phyloP scores from a whole-genome alignment of 768 basidiomycete genomes.

The Amanita muscaria region DNA sequence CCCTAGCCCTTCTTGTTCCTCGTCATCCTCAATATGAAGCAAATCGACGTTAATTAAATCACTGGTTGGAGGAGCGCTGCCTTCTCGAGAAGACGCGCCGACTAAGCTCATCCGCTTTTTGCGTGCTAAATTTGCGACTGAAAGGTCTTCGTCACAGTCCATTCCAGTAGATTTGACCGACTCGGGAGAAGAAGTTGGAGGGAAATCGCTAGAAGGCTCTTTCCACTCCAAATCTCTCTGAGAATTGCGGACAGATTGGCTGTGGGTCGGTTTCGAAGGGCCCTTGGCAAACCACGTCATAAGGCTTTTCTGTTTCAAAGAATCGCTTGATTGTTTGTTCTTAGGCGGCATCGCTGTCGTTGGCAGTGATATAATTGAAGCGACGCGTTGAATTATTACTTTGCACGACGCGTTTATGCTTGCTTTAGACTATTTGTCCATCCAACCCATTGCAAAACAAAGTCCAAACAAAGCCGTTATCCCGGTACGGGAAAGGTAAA shows the following conservation, averaged over 20 bases:
- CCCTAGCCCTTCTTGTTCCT: slow-evolving; percentile 17
- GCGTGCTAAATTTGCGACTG: slow-evolving; percentile 3
- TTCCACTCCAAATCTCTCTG: neutral
- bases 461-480: slow-evolving; percentile 1
- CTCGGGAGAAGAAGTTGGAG: slow-evolving; percentile 4
- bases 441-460: neutral
- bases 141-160: slow-evolving; percentile 2
- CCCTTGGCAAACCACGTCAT: slow-evolving; percentile 55
- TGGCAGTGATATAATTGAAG: neutral
- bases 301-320: slow-evolving; percentile 64
- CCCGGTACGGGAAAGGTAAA: neutral
- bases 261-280: neutral
- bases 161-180: slow-evolving; percentile 6
- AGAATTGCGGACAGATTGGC: slow-evolving; percentile 1
- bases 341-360: slow-evolving; percentile 30
- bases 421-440: slow-evolving; percentile 3
- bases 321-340: slow-evolving; percentile 31
- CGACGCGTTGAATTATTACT: neutral
- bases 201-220: neutral
- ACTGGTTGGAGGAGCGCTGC: slow-evolving; percentile 69
- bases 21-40: slow-evolving; percentile 43
- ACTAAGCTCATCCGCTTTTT: slow-evolving; percentile 20
- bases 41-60: slow-evolving; percentile 74
- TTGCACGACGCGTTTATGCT: neutral
- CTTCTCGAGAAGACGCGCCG: slow-evolving; percentile 33